These are phyloP conservation scores for Xanthoconium purpureum DNA, from an alignment of 768 basidiomycete genomes.

Conservation along the genomic window DNA sequence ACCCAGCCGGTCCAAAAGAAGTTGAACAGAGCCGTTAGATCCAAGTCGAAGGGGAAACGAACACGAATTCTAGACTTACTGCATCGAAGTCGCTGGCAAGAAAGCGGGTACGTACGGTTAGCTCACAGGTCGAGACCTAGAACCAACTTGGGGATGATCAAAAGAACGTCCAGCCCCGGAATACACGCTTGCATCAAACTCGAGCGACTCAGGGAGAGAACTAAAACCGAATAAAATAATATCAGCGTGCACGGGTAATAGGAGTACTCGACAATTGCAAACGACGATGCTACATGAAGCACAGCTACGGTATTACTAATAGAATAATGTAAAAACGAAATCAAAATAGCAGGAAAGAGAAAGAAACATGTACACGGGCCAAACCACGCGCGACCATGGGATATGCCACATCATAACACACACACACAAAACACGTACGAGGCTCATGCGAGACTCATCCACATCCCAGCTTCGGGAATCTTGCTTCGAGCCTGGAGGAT, in stretches of 20 bases:
- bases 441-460: constrained; percentile 68
- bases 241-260: constrained; percentile 14
- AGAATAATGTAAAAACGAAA: constrained; percentile 26
- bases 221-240: constrained; percentile 3
- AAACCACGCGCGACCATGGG: not conserved
- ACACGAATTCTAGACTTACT: too few relatives aligned
- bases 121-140: too few relatives aligned
- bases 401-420: constrained; percentile 6
- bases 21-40: too few relatives aligned
- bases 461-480: constrained; percentile 73
- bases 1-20: too few relatives aligned
- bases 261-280: constrained; percentile 19
- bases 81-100: not conserved
- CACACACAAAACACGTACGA: not conserved
- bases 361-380: constrained; percentile 6
- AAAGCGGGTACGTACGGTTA: too few relatives aligned
- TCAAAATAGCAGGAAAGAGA: not conserved
- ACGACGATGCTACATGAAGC: constrained; percentile 31
- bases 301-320: constrained; percentile 29
- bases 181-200: not conserved
- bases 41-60: too few relatives aligned
- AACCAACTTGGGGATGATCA: too few relatives aligned
- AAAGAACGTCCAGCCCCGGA: not conserved
- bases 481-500: constrained; percentile 69
- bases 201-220: not conserved